Evolutionary conservation across 768 basidiomycete species (phyloP).

Genomic region (Calocera viscosa): DNA sequence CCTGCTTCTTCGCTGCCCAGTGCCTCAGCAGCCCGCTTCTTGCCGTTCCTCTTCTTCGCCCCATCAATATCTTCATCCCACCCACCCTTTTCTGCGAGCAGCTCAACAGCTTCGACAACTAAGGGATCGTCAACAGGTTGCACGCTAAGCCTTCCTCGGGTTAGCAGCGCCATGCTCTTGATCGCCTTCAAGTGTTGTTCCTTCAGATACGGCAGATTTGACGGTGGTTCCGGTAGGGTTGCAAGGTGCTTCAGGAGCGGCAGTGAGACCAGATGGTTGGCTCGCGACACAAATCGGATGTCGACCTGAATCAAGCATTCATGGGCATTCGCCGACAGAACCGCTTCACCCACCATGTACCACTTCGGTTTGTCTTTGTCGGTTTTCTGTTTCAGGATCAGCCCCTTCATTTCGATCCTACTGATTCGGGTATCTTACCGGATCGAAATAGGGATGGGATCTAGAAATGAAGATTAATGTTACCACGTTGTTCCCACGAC

Average conservation of each 20-base stretch:
- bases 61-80: slow-evolving; percentile 39
- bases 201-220: slow-evolving; percentile 10
- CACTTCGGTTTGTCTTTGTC: slow-evolving; percentile 64
- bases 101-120: slow-evolving; percentile 51
- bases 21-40: not conserved
- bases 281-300: slow-evolving; percentile 50
- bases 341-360: slow-evolving; percentile 52
- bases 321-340: not conserved
- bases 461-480: slow-evolving; percentile 24
- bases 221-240: slow-evolving; percentile 21
- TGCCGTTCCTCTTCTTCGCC: not conserved
- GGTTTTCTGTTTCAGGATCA: slow-evolving; percentile 47
- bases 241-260: slow-evolving; percentile 58
- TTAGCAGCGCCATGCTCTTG: slow-evolving; percentile 66
- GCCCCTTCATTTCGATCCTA: not conserved
- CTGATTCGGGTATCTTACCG: slow-evolving; percentile 33
- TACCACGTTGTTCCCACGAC: slow-evolving; percentile 8
- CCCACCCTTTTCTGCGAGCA: slow-evolving; percentile 59
- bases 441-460: slow-evolving; percentile 68
- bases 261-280: slow-evolving; percentile 64
- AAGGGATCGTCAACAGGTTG: slow-evolving; percentile 52
- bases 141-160: slow-evolving; percentile 72
- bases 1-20: not conserved
- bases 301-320: slow-evolving; percentile 32
- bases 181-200: slow-evolving; percentile 15